Base-by-base conservation (phyloP, 768 basidiomycete species). In the Rhodotorula graminis region DNA sequence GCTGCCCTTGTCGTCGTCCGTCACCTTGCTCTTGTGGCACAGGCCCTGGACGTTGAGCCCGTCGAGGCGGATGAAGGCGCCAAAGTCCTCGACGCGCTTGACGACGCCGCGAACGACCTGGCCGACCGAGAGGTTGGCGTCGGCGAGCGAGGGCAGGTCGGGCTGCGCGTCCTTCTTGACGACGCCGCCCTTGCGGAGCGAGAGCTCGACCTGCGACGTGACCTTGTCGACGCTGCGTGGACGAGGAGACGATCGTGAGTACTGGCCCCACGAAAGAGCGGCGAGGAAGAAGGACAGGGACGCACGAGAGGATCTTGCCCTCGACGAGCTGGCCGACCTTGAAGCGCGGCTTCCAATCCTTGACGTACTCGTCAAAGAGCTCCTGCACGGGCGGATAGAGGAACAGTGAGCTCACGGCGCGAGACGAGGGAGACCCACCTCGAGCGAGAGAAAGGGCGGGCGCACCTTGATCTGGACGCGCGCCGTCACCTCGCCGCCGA, bases 11-110 rank as follows among this genome's bases (percentile, higher is more conserved):
- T 94, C 91, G 9, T 91, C 92, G 78, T 97, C 95, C 15, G 93
- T 90, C 56, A 98, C 84, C 85, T 98, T 86, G 18, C 92, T 91
- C 81, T 93, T 93, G 81, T 98, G 95, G 80, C 95, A 99, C 19
- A 99, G 84, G 11, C 95, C 95, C 72, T 85, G 88, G 61, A 97
- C 83, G 78, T 89, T 90, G 0, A 91, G 89, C 27, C 86, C 89
- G n/a, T 90, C 86, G 50, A 98, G 89, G 79, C 88, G 87, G 69
- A 99, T 87, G 82, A 98, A 97, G n/a, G 96, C 84, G 23, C 95
- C 95, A 75, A 92, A 98, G 55, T 87, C 85, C 80, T 94, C 92
- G 19, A 94, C 84, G 73, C 86, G 88, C 81, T 90, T 92, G 68
- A 98, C 86, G 37, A 84, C 83, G 11, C 90, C 92, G 49, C 86